These are phyloP conservation scores for Rhodamnia rubescens DNA, from an alignment of 345 rosid species.

Conservation along the genomic window DNA sequence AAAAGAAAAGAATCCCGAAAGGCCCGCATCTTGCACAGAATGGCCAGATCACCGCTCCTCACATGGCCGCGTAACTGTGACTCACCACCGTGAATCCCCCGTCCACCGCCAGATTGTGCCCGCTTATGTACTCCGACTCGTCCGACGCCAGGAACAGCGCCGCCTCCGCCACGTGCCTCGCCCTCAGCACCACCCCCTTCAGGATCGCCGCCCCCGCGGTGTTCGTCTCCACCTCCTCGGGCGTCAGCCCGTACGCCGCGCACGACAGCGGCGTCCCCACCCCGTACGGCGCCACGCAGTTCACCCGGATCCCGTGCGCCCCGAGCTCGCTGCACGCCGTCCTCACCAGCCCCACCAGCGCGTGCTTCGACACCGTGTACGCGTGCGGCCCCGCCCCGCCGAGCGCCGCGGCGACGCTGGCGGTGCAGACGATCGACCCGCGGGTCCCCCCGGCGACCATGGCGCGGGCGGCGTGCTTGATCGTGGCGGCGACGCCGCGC, in stretches of 20 bases:
- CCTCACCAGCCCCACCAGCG: conserved; percentile 58
- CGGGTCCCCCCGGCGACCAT: conserved; percentile 54
- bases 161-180: conserved; percentile 69
- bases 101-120: conserved; percentile 76
- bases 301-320: conserved; percentile 73
- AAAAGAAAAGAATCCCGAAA: background rate
- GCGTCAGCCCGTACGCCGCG: conserved; percentile 28
- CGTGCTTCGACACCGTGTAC: conserved; percentile 74
- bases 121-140: conserved; percentile 73
- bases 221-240: conserved; percentile 38
- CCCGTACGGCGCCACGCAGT: conserved; percentile 75
- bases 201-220: conserved; percentile 29
- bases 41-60: background rate
- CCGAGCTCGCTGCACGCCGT: conserved; percentile 74
- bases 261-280: conserved; percentile 77
- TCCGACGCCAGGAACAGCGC: conserved; percentile 84
- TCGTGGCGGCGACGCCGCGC: conserved; percentile 64
- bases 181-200: conserved; percentile 61
- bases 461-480: conserved; percentile 73
- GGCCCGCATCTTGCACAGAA: background rate
- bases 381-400: conserved; percentile 72
- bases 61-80: conserved; percentile 12
- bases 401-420: conserved; percentile 47
- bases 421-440: conserved; percentile 79
- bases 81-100: conserved; percentile 73